Evolutionary conservation across 2,329 filamentous ascomycete genomes (phyloP).

Genomic region (Arthrobotrys sinensis): DNA sequence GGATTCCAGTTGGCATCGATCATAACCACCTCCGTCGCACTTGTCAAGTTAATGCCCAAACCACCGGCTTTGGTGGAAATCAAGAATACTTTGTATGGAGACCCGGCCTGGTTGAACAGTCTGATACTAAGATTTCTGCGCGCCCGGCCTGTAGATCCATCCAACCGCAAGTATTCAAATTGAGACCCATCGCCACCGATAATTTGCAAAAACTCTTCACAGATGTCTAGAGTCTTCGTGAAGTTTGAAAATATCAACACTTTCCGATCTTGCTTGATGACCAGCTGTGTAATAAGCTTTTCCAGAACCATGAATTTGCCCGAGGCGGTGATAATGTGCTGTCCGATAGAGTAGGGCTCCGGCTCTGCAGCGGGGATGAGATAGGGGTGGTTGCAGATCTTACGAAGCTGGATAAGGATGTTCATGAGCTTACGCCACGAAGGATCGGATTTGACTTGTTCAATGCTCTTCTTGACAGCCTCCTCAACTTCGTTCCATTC

Average conservation of each 20-base stretch:
- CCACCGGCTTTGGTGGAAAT: conserved; percentile 74
- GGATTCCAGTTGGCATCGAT: conserved; percentile 69
- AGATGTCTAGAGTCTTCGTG: conserved; percentile 71
- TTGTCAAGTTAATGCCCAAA: conserved; percentile 73
- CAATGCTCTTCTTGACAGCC: conserved; percentile 69
- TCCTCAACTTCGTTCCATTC: conserved; percentile 70
- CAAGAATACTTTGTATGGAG: conserved; percentile 72
- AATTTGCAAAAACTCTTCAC: conserved; percentile 71
- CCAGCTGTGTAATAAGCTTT: conserved; percentile 71
- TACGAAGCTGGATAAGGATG: conserved; percentile 73
- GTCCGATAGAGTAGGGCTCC: conserved; percentile 69
- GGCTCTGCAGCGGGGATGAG: conserved; percentile 70
- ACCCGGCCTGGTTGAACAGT: conserved; percentile 70
- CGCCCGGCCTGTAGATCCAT: conserved; percentile 71
- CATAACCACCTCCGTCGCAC: conserved; percentile 73
- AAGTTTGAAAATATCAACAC: conserved; percentile 74
- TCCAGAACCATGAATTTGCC: conserved; percentile 74
- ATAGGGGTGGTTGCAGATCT: conserved; percentile 73
- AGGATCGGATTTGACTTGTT: conserved; percentile 65
- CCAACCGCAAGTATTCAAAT: conserved; percentile 71
- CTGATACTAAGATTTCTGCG: conserved; percentile 72
- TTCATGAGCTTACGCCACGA: conserved; percentile 72
- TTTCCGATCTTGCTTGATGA: conserved; percentile 72
- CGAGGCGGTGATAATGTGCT: conserved; percentile 71
- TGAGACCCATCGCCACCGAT: conserved; percentile 68